A percentile compares a stretch with the other conserved stretches of the same genome.
Evolutionary conservation across 495 filamentous ascomycete species (phyloP).

Genomic region (Aspergillus cavernicola): DNA sequence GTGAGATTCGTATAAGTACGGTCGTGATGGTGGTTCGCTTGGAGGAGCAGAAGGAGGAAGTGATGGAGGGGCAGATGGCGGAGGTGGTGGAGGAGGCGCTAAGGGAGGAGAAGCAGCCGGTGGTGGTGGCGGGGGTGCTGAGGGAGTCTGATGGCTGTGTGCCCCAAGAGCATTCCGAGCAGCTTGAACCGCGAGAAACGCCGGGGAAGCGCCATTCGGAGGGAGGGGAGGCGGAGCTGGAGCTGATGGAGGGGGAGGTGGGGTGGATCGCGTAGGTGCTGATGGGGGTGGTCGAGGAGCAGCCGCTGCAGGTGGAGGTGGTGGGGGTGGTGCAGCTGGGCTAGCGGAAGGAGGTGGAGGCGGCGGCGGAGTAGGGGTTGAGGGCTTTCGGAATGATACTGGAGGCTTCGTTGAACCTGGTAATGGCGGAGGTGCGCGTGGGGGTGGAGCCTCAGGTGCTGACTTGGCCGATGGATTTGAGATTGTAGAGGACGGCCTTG

Average conservation of each 20-base stretch:
- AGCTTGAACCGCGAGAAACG: constrained; percentile 46
- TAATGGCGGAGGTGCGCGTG: constrained; percentile 64
- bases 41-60: constrained; percentile 47
- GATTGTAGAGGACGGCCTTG: constrained; percentile 49
- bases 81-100: constrained; percentile 40
- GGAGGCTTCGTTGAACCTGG: constrained; percentile 50
- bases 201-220: constrained; percentile 27
- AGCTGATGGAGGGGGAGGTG: constrained; percentile 44
- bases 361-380: constrained; percentile 40
- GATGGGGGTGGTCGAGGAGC: constrained; percentile 38
- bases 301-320: constrained; percentile 45
- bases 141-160: constrained; percentile 46
- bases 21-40: constrained; percentile 44
- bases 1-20: constrained; percentile 46
- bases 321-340: constrained; percentile 46
- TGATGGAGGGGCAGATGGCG: constrained; percentile 33
- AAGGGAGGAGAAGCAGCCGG: constrained; percentile 42
- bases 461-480: constrained; percentile 45
- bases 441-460: constrained; percentile 51
- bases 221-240: constrained; percentile 40
- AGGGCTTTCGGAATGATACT: constrained; percentile 40
- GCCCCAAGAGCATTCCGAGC: constrained; percentile 45
- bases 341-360: constrained; percentile 39
- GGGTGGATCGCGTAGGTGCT: constrained; percentile 34
- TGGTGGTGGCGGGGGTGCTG: constrained; percentile 50